Evolutionary conservation across 2,329 filamentous ascomycete species (phyloP).

Genomic region (Cladophialophora carrionii): DNA sequence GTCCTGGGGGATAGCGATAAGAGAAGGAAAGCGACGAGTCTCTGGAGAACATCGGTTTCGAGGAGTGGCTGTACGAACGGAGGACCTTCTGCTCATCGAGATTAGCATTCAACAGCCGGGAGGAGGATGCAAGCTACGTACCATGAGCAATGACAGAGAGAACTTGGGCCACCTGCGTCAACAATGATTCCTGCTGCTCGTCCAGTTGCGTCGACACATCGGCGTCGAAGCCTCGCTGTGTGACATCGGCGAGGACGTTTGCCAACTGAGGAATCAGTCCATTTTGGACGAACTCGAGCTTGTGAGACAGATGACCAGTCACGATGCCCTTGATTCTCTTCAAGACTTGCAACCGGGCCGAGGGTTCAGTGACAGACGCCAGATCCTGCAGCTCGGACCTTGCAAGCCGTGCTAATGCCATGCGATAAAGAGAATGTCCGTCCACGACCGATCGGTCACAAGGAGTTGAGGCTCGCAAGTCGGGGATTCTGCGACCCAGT

Average conservation of each 20-base stretch:
- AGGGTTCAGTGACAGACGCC: constrained; percentile 9
- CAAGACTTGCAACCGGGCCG: constrained; percentile 55
- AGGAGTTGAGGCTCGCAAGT: background rate
- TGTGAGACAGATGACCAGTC: constrained; percentile 83
- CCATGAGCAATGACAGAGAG: constrained; percentile 82
- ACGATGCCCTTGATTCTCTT: constrained; percentile 83
- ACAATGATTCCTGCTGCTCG: constrained; percentile 67
- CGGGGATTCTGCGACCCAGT: background rate
- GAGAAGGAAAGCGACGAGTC: constrained; percentile 69
- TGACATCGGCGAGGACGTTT: constrained; percentile 50
- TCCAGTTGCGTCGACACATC: constrained; percentile 40
- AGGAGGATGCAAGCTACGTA: constrained; percentile 48
- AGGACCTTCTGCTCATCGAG: constrained; percentile 66
- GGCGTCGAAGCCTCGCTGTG: constrained; percentile 39
- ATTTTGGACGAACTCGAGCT: constrained; percentile 73
- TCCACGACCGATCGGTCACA: background rate
- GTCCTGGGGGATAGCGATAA: constrained; percentile 66
- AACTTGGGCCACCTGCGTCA: constrained; percentile 81
- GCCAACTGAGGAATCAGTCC: constrained; percentile 64
- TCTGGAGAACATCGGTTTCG: constrained; percentile 70
- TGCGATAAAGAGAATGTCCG: constrained; percentile 12
- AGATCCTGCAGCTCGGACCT: constrained; percentile 26
- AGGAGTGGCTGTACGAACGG: constrained; percentile 76
- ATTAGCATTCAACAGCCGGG: constrained; percentile 34
- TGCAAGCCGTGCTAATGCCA: constrained; percentile 23